Conservation (phyloP, 2,329 filamentous ascomycete species). For the Apiospora sp. region DNA sequence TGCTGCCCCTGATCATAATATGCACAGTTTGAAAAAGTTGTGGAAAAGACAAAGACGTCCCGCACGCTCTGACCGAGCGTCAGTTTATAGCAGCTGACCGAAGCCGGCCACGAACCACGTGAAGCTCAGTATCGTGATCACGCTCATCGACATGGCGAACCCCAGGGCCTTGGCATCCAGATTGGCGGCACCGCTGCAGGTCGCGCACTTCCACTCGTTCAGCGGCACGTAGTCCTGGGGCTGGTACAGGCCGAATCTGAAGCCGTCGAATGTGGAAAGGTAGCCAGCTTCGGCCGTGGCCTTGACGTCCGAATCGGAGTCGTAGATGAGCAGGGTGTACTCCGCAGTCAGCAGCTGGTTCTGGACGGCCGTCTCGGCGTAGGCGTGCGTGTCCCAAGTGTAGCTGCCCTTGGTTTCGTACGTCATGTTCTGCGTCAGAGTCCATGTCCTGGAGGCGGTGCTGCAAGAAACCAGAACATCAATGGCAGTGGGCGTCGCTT, state of each 20-base stretch:
- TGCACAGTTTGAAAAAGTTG: conserved; percentile 20
- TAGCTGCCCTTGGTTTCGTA: conserved; percentile 59
- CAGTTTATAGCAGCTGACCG: conserved; percentile 42
- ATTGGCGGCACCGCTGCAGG: conserved; percentile 62
- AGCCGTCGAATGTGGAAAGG: conserved; percentile 55
- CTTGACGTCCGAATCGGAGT: conserved; percentile 60
- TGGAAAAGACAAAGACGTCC: neutral
- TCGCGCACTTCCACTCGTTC: conserved; percentile 62
- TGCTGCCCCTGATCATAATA: neutral
- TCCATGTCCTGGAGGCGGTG: conserved; percentile 61
- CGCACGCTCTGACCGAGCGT: neutral
- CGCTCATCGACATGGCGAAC: conserved; percentile 61
- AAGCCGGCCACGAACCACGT: conserved; percentile 70
- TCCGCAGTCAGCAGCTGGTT: conserved; percentile 59
- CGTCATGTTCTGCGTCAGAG: conserved; percentile 70
- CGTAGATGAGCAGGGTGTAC: conserved; percentile 70
- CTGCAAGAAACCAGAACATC: conserved; percentile 67
- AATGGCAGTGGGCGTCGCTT: conserved; percentile 65
- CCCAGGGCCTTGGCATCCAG: conserved; percentile 57
- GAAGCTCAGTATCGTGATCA: conserved; percentile 66
- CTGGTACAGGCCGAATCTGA: conserved; percentile 67
- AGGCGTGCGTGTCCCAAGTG: conserved; percentile 65
- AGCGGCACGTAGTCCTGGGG: conserved; percentile 59
- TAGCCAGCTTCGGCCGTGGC: conserved; percentile 64
- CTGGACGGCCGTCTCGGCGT: conserved; percentile 54